Evolutionary conservation across 2,329 filamentous ascomycete genomes (phyloP).

Genomic region (Chalaropsis thielavioides): DNA sequence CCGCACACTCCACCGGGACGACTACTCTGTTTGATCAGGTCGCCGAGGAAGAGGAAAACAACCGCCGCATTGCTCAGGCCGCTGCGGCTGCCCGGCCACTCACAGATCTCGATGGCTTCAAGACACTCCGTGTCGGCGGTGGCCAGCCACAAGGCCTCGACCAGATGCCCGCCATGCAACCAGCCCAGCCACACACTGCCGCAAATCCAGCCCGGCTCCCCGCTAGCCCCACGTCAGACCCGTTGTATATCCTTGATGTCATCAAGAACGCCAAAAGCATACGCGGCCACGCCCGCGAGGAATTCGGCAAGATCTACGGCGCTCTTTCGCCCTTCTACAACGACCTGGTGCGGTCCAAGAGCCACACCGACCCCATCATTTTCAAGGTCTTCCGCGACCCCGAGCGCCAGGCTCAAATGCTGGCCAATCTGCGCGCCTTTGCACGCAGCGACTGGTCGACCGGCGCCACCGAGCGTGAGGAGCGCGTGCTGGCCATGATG

Average conservation of each 20-base stretch:
- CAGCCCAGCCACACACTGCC: background rate
- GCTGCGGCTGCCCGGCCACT: conserved; percentile 20
- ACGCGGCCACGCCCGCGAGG: conserved; percentile 69
- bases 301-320: conserved; percentile 85
- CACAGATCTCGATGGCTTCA: conserved; percentile 53
- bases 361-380: conserved; percentile 63
- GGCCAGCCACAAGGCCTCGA: background rate
- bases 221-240: conserved; percentile 35
- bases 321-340: conserved; percentile 78
- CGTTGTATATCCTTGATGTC: conserved; percentile 51
- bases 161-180: too few relatives aligned
- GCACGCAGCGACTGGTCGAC: conserved; percentile 64
- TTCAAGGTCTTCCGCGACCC: conserved; percentile 82
- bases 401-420: conserved; percentile 78
- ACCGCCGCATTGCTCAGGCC: conserved; percentile 22
- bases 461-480: conserved; percentile 56
- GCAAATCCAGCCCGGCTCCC: conserved; percentile 22
- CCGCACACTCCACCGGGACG: conserved; percentile 22
- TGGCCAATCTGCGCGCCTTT: conserved; percentile 68
- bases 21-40: conserved; percentile 62
- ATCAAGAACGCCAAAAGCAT: conserved; percentile 61
- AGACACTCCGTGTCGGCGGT: conserved; percentile 49
- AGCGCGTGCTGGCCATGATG: conserved; percentile 59
- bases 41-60: conserved; percentile 41
- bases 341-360: conserved; percentile 59